Conservation (phyloP, 2,329 filamentous ascomycete genomes). For the Monosporascus sp. region DNA sequence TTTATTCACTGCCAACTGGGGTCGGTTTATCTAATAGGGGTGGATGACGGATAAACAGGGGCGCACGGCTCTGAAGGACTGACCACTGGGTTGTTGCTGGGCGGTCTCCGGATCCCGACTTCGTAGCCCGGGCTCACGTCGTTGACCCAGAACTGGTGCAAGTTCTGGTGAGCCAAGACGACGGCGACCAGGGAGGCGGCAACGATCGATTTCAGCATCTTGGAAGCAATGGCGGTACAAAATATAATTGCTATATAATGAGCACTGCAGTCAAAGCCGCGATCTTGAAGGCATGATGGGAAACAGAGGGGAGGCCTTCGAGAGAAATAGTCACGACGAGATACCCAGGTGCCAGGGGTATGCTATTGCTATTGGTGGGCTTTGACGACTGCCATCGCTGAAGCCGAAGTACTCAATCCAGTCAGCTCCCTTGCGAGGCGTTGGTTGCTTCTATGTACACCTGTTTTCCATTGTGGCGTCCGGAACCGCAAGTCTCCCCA, state of each 20-base stretch:
- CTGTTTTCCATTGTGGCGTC: neutral
- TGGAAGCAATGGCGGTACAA: neutral
- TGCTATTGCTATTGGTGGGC: neutral
- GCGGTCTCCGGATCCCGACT: conserved; percentile 23
- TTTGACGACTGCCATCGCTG: neutral
- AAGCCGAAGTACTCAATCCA: neutral
- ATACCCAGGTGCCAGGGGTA: neutral
- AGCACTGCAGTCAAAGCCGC: neutral
- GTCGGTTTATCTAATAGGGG: too few relatives aligned
- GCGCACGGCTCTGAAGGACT: neutral
- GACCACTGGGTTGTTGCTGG: conserved; percentile 23
- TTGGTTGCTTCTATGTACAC: neutral
- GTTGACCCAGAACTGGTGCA: conserved; percentile 37
- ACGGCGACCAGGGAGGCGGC: conserved; percentile 18
- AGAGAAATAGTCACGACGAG: neutral
- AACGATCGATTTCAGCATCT: conserved; percentile 22
- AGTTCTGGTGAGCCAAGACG: conserved; percentile 33
- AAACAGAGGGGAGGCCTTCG: neutral
- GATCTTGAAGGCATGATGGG: too few relatives aligned
- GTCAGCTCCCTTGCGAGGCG: neutral
- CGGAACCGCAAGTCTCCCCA: neutral
- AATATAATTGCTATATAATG: neutral
- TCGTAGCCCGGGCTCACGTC: conserved; percentile 29
- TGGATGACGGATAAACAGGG: too few relatives aligned
- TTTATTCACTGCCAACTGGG: too few relatives aligned